Percentiles rank a stretch among this genome's conserved stretches.
Evolutionary conservation across 1,284 basidiomycete genomes (phyloP).

Genomic region (Moniliophthora roreri): DNA sequence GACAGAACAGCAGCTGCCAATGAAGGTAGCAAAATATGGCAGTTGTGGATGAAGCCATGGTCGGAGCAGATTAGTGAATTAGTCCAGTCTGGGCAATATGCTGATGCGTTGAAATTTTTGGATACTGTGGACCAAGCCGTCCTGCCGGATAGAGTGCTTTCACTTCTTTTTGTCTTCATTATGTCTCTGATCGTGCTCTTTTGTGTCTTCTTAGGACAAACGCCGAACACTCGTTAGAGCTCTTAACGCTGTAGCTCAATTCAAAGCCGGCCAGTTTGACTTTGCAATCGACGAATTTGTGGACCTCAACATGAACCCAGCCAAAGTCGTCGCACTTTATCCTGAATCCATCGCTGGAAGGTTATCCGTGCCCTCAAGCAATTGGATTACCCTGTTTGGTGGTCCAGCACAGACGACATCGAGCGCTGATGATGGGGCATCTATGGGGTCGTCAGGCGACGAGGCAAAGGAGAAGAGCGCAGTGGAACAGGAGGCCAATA

Average conservation of each 20-base stretch:
- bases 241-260: constrained; percentile 77
- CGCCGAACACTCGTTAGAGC: constrained; percentile 60
- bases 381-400: constrained; percentile 89
- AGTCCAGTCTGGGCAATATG: constrained; percentile 69
- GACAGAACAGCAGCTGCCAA: constrained; percentile 61
- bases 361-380: constrained; percentile 63
- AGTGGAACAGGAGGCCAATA: not conserved
- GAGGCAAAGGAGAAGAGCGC: constrained; percentile 19
- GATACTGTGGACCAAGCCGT: constrained; percentile 65
- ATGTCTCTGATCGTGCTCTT: constrained; percentile 1
- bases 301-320: constrained; percentile 88
- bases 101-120: constrained; percentile 81
- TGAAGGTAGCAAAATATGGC: constrained; percentile 81
- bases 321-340: constrained; percentile 90
- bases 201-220: no score
- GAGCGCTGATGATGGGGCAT: constrained; percentile 25
- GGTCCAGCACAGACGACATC: constrained; percentile 47
- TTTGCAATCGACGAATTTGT: constrained; percentile 87
- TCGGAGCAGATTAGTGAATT: constrained; percentile 85
- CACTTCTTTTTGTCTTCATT: constrained; percentile 7
- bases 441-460: constrained; percentile 15
- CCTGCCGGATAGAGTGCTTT: constrained; percentile 66
- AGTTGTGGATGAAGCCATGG: constrained; percentile 73
- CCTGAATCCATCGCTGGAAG: constrained; percentile 82
- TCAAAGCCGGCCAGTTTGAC: constrained; percentile 68